Evolutionary conservation across 495 filamentous ascomycete species (phyloP), one percentile per base, ranked within the genome.

Genomic region (Annulohypoxylon maeteangense): DNA sequence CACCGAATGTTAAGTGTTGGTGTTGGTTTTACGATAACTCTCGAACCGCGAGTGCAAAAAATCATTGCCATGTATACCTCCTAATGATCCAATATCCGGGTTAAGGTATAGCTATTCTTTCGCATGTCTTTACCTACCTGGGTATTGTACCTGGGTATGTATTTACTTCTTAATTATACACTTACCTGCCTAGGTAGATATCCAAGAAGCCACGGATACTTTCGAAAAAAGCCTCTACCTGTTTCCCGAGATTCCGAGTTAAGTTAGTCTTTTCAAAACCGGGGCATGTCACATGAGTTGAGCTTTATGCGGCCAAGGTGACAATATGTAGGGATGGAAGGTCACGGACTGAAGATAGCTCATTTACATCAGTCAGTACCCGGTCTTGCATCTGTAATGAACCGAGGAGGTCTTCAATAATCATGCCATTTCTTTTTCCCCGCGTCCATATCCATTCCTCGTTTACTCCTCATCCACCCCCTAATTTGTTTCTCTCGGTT

Each of bases 211-310:
- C 12, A 36, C 32, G 8, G 8, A 11, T 36, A 1, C 32, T 10
- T 32, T 4, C 16, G 14, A 16, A 16, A 42, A 36, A n/a, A 4
- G 38, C 16, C 40, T 20, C 16, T 16, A 20, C 40, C 40, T 20
- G 40, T 44, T 50, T 23, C 22, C 45, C 45, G 45, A 25, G 45
- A 50, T 27, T 25, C 20, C 45, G 8, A 50, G 45, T 3, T 50
- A n/a, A 40, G 12, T 40, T 40, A 23, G 8, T 25, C 7, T 50
- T 5, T 25, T 11, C 45, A 53, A n/a, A 53, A 31, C 25, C 25
- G 10, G 22, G 42, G 25, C 23, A 51, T 56, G 67, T 70, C 67
- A 70, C 67, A 70, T 70, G 67, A 59, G 54, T 60, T 5, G 31
- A 18, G 31, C 18, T 45, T 27, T 25, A 70, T 70, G 67, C 67